Percentiles rank a stretch among this genome's conserved stretches.
Evolutionary conservation across 192 early-diverging fungal genomes (phyloP).

Genomic region (Backusella sp.): DNA sequence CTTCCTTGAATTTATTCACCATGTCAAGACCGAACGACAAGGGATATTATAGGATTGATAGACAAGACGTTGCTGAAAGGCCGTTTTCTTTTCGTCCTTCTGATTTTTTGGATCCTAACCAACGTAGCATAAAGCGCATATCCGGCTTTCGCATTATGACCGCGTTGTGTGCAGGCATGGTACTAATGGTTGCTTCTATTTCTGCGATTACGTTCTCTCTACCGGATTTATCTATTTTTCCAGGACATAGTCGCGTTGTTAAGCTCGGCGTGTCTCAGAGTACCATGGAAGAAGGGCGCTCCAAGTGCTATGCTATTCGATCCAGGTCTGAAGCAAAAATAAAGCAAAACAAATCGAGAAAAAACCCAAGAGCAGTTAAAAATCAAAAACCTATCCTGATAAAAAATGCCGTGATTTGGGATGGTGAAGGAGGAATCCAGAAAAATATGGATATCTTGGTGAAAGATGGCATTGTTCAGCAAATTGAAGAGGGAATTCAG

Average conservation of each 20-base stretch:
- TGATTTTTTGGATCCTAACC: neutral
- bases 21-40: neutral
- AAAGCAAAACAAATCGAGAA: neutral
- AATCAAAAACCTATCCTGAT: conserved; percentile 9
- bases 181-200: neutral
- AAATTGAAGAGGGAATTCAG: conserved; percentile 19
- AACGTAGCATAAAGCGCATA: neutral
- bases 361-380: conserved; percentile 16
- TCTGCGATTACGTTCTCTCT: neutral
- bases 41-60: neutral
- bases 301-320: neutral
- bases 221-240: neutral
- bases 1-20: neutral
- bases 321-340: neutral
- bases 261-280: neutral
- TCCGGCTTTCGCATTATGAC: neutral
- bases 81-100: neutral
- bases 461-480: conserved; percentile 39
- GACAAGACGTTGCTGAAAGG: neutral
- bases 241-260: neutral
- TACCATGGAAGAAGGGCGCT: neutral
- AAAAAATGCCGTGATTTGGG: conserved; percentile 35
- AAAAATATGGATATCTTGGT: conserved; percentile 43
- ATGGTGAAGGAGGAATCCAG: conserved; percentile 30
- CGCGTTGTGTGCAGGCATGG: neutral